phyloP scores from a whole-genome alignment of 2,329 filamentous ascomycete genomes.

The Fusarium mundagurra region DNA sequence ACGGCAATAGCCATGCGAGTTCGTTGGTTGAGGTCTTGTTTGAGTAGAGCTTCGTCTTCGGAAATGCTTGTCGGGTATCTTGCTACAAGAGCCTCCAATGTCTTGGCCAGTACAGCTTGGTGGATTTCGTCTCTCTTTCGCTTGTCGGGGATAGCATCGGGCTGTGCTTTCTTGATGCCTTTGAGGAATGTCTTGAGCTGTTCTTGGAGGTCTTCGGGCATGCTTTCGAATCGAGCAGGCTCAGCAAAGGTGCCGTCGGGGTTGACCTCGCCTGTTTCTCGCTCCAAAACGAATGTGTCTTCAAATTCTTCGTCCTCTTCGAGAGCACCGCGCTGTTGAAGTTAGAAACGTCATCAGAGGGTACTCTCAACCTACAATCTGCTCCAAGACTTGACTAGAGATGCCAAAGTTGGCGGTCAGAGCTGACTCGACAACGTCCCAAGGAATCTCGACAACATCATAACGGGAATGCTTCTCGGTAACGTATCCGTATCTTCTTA shows the following conservation, averaged over 20 bases:
- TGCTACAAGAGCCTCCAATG: conserved; percentile 51
- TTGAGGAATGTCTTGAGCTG: conserved; percentile 63
- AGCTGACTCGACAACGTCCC: conserved; percentile 64
- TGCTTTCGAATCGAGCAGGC: conserved; percentile 50
- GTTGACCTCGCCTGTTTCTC: conserved; percentile 62
- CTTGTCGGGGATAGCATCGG: conserved; percentile 58
- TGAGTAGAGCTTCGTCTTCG: conserved; percentile 54
- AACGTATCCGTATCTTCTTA: conserved; percentile 89
- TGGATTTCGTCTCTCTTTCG: conserved; percentile 59
- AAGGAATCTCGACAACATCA: conserved; percentile 83
- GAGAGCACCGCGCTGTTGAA: conserved; percentile 53
- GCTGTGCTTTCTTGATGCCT: conserved; percentile 56
- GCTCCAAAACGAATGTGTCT: conserved; percentile 76
- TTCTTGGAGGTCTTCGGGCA: conserved; percentile 62
- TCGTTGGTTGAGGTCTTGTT: conserved; percentile 47
- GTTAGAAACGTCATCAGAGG: conserved; percentile 29
- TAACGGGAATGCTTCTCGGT: conserved; percentile 79
- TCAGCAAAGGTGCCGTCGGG: conserved; percentile 57
- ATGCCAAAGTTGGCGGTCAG: conserved; percentile 52
- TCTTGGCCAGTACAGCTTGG: conserved; percentile 51
- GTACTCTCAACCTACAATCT: conserved; percentile 50
- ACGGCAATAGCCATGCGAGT: conserved; percentile 72
- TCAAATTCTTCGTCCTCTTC: conserved; percentile 77
- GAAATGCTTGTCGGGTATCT: conserved; percentile 56
- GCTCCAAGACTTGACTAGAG: conserved; percentile 51